A percentile compares a stretch with the other conserved stretches of the same genome.
These are phyloP conservation scores for Lentinula sp. DNA, from an alignment of 768 basidiomycete species.

Conservation along the genomic window DNA sequence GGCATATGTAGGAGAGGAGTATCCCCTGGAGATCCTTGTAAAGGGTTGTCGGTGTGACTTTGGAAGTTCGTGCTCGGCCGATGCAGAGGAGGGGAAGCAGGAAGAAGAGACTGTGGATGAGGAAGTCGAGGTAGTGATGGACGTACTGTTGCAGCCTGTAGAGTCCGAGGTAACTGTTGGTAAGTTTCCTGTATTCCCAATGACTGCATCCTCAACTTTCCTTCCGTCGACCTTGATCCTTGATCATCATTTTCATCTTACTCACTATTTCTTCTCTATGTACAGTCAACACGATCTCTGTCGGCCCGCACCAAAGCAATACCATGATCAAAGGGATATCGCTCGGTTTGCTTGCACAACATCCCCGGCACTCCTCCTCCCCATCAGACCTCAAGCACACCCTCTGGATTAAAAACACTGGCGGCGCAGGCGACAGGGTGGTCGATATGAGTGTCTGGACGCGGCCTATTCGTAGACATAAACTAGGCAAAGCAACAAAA, in stretches of 20 bases:
- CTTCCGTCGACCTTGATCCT: neutral
- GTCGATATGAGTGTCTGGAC: constrained; percentile 82
- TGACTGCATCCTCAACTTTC: neutral
- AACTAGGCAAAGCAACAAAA: neutral
- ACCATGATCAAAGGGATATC: constrained; percentile 69
- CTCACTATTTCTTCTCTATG: neutral
- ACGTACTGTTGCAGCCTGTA: constrained; percentile 75
- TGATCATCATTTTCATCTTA: neutral
- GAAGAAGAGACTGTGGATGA: constrained; percentile 35
- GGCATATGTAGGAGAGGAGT: constrained; percentile 78
- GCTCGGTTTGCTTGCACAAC: constrained; percentile 51
- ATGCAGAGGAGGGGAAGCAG: neutral
- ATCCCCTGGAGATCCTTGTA: constrained; percentile 66
- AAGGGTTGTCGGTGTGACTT: constrained; percentile 13
- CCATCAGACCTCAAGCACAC: neutral
- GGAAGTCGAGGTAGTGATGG: constrained; percentile 60
- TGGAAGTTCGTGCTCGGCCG: neutral
- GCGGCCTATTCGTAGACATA: constrained; percentile 17
- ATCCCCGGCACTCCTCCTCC: neutral
- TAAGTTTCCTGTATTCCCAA: constrained; percentile 22
- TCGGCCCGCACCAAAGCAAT: constrained; percentile 61
- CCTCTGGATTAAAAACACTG: constrained; percentile 54
- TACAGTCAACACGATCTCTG: constrained; percentile 52
- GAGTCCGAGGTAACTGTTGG: constrained; percentile 64
- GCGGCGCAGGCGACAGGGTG: constrained; percentile 63